phyloP scores from a whole-genome alignment of 1,139 yeast genomes.

The Pichia sp. region DNA sequence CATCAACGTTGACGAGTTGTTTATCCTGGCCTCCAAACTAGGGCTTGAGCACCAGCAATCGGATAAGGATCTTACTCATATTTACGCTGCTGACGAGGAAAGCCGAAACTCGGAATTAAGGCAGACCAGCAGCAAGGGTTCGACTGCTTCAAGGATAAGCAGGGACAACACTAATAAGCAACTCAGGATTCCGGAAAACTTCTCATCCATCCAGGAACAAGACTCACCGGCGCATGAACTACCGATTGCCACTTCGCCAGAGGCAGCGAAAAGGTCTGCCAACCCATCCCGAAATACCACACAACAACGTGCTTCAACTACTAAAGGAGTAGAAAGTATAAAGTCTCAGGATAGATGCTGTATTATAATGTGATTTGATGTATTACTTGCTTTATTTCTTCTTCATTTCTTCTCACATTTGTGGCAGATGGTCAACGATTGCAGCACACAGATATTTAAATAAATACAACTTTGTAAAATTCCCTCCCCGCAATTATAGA shows the following conservation, averaged over 20 bases:
- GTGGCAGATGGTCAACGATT: background rate
- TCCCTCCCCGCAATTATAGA: no score
- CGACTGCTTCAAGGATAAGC: background rate
- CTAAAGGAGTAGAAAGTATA: background rate
- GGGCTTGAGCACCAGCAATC: conserved; percentile 13
- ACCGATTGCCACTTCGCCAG: background rate
- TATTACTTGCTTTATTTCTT: background rate
- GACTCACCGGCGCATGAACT: background rate
- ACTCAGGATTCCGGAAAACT: background rate
- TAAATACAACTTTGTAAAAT: no score
- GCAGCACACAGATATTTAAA: background rate
- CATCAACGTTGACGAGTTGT: conserved; percentile 46
- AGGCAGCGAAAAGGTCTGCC: background rate
- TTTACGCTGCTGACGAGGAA: conserved; percentile 13
- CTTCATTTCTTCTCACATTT: background rate
- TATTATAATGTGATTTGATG: background rate
- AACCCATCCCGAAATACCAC: background rate
- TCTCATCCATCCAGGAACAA: background rate
- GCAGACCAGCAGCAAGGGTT: background rate
- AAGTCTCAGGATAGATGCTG: background rate
- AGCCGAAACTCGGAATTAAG: conserved; percentile 2
- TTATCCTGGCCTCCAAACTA: conserved; percentile 41
- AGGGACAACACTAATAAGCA: background rate
- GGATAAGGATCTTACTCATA: conserved; percentile 16
- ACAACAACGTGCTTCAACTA: background rate